Conservation (phyloP, 192 early-diverging fungal genomes). For the Pecoramyces ruminantium region DNA sequence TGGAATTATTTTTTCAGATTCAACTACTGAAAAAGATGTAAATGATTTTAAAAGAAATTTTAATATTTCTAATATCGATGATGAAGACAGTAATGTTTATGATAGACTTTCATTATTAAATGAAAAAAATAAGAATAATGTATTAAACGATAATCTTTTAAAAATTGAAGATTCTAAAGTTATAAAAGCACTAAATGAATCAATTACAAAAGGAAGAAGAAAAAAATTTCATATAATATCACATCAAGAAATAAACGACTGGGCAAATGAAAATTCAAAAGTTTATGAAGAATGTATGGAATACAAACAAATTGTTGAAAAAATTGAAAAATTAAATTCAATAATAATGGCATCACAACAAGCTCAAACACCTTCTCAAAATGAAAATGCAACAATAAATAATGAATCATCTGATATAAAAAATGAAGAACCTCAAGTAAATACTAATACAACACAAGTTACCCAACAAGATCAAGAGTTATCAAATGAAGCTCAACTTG, state of each 20-base stretch:
- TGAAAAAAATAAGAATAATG: not conserved
- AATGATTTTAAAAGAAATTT: not conserved
- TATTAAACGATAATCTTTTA: not conserved
- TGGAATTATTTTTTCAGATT: not conserved
- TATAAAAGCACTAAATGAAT: not conserved
- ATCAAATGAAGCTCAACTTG: not conserved
- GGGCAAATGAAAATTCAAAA: not conserved
- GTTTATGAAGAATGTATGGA: not conserved
- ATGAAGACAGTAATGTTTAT: not conserved
- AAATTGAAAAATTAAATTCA: not conserved
- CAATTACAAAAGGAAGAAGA: not conserved
- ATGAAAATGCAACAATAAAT: not conserved
- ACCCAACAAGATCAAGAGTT: not conserved
- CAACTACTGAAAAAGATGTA: not conserved
- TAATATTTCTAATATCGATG: not conserved
- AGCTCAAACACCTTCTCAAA: not conserved
- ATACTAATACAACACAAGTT: not conserved
- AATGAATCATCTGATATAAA: not conserved
- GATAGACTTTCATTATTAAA: not conserved
- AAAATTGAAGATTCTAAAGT: not conserved
- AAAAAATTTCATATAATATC: not conserved
- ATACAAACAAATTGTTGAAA: not conserved
- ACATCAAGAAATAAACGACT: not conserved
- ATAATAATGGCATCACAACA: not conserved
- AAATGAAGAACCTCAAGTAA: not conserved